phyloP scores from a whole-genome alignment of 1,139 yeast species.

The Candida neerlandica region DNA sequence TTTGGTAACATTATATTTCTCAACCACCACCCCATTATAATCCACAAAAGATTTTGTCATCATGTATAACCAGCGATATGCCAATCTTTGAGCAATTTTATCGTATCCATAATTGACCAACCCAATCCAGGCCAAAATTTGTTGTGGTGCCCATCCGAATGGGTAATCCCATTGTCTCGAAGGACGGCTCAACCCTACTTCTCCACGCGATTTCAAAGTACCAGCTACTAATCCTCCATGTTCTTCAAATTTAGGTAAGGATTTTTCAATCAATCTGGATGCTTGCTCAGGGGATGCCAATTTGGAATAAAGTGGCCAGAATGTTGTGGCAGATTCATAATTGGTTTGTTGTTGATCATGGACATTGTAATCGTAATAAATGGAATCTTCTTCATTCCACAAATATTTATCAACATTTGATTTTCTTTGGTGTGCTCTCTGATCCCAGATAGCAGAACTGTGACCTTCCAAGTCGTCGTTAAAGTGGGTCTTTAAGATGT shows the following conservation, averaged over 20 bases:
- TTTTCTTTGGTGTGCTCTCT: constrained; percentile 58
- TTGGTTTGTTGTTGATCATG: constrained; percentile 55
- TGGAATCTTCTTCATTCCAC: constrained; percentile 82
- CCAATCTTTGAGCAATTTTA: constrained; percentile 68
- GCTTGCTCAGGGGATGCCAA: constrained; percentile 78
- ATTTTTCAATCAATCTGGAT: constrained; percentile 53
- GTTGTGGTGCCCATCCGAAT: constrained; percentile 99
- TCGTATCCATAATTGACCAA: constrained; percentile 70
- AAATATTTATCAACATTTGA: constrained; percentile 63
- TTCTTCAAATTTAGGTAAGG: constrained; percentile 76
- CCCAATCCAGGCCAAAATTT: constrained; percentile 92
- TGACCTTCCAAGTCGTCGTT: constrained; percentile 45
- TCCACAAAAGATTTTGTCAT: constrained; percentile 94
- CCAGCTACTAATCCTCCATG: constrained; percentile 92
- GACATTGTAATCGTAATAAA: constrained; percentile 85
- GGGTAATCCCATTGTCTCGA: constrained; percentile 98
- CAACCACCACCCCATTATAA: constrained; percentile 93
- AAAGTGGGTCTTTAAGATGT: constrained; percentile 59
- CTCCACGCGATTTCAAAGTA: constrained; percentile 76
- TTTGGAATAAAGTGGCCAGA: constrained; percentile 93
- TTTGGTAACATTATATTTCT: constrained; percentile 88
- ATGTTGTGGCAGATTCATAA: constrained; percentile 87
- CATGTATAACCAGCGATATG: constrained; percentile 85
- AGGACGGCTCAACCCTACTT: constrained; percentile 67
- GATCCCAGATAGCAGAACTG: constrained; percentile 59